Conservation (phyloP, 1,139 yeast species). For the Kodamaea alishanica region DNA sequence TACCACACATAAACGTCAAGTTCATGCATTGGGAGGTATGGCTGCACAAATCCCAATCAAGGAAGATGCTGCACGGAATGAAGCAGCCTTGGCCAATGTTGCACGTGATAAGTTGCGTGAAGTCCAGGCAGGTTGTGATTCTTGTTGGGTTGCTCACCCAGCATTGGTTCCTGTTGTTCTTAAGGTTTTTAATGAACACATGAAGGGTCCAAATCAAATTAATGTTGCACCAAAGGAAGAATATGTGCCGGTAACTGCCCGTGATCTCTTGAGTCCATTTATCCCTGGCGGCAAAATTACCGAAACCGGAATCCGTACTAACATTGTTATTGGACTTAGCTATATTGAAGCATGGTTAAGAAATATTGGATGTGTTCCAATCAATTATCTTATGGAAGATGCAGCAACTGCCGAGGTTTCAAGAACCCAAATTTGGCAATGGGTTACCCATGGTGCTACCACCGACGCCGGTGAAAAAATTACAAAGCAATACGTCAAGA, state of each 20-base stretch:
- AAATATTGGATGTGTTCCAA: conserved; percentile 77
- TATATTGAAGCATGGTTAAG: conserved; percentile 85
- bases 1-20: conserved; percentile 29
- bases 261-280: conserved; percentile 66
- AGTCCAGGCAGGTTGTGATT: conserved; percentile 72
- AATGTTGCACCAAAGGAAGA: conserved; percentile 52
- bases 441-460: conserved; percentile 72
- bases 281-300: conserved; percentile 65
- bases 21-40: conserved; percentile 32
- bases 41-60: conserved; percentile 32
- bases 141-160: conserved; percentile 83
- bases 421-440: conserved; percentile 77
- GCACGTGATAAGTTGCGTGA: conserved; percentile 47
- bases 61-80: conserved; percentile 22
- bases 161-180: conserved; percentile 73
- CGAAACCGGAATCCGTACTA: conserved; percentile 70
- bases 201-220: conserved; percentile 84
- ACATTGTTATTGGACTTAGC: conserved; percentile 67
- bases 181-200: conserved; percentile 73
- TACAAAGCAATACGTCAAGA: conserved; percentile 53
- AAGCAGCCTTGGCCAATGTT: conserved; percentile 25
- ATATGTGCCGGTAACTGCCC: conserved; percentile 51
- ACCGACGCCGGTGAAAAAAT: conserved; percentile 59
- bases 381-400: conserved; percentile 81
- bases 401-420: conserved; percentile 88